Base-by-base conservation (phyloP, 208 protist species). In the Strigomonas culicis region DNA sequence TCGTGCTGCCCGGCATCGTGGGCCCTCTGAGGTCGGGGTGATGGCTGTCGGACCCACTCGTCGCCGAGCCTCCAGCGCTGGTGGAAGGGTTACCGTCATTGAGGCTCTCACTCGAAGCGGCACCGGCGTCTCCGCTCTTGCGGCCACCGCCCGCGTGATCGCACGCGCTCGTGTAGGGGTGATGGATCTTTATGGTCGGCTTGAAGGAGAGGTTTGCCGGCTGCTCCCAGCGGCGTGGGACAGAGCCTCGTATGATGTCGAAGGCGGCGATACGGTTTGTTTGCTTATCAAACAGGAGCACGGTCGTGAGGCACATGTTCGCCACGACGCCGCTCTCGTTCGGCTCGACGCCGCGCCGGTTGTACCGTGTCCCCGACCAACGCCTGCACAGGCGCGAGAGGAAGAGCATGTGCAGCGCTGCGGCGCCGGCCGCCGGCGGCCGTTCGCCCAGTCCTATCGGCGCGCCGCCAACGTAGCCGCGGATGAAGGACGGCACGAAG, bases 341-440 rank as follows among this genome's bases (percentile, higher is more conserved):
- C 0, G 71, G 75, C 75, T 92, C 89, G 13, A 93, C 71, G 30
- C 89, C 89, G 24, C 89, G 80, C 10, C 89, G 81, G 74, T 95
- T 91, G 75, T 92, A 95, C 10, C 89, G 83, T 11, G 89, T 95
- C 7, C 89, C 89, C 11, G 84, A 66, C 78, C 83, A 92, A 31
- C 82, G 79, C 28, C 81, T 89, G 59, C 82, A 83, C 31, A 90
- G 66, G 11, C 84, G 82, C 4, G 77, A 93, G 4, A 93, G 39
- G 22, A 95, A 68, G 15, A 74, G 59, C 59, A 87, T 44, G 31
- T 50, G 49, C 66, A 60, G 46, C 49, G 17, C 43, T n/a, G n/a
- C n/a, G n/a, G n/a, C n/a, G n/a, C n/a, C n/a, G n/a, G n/a, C n/a
- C n/a, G n/a, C n/a, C n/a, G n/a, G n/a, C n/a, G n/a, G n/a, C n/a